phyloP scores from a whole-genome alignment of 2,329 filamentous ascomycete species.

The Verticillium longisporum region DNA sequence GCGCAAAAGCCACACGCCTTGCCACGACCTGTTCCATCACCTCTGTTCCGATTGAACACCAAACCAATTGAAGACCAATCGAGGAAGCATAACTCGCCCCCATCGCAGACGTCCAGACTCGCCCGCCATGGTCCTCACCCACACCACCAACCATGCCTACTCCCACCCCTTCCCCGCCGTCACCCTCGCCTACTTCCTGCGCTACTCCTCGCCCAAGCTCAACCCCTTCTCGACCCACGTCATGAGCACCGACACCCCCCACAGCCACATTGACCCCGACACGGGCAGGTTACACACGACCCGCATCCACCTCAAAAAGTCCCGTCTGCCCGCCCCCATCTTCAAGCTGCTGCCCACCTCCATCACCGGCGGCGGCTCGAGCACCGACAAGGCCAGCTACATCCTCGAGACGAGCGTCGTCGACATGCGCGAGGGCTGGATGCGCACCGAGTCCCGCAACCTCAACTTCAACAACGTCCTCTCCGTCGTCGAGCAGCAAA shows the following conservation, averaged over 20 bases:
- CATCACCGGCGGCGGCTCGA: conserved; percentile 53
- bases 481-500: conserved; percentile 69
- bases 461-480: conserved; percentile 77
- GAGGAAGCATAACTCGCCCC: no score
- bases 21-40: no score
- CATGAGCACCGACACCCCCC: conserved; percentile 76
- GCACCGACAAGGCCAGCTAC: conserved; percentile 65
- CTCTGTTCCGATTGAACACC: neutral
- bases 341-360: conserved; percentile 69
- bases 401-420: conserved; percentile 76
- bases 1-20: no score
- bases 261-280: conserved; percentile 62
- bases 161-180: conserved; percentile 78
- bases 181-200: conserved; percentile 82
- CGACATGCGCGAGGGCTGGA: conserved; percentile 74
- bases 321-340: conserved; percentile 66
- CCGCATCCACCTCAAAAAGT: conserved; percentile 76
- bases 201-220: conserved; percentile 63
- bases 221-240: conserved; percentile 82
- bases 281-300: conserved; percentile 72
- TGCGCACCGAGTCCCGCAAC: conserved; percentile 75
- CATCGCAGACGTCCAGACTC: neutral
- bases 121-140: conserved; percentile 53
- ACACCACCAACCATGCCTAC: conserved; percentile 65
- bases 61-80: no score